Percentiles rank a stretch among this genome's conserved stretches.
These are phyloP conservation scores for Flueggea neowawraea DNA, from an alignment of 441 rosid genomes.

Conservation along the genomic window DNA sequence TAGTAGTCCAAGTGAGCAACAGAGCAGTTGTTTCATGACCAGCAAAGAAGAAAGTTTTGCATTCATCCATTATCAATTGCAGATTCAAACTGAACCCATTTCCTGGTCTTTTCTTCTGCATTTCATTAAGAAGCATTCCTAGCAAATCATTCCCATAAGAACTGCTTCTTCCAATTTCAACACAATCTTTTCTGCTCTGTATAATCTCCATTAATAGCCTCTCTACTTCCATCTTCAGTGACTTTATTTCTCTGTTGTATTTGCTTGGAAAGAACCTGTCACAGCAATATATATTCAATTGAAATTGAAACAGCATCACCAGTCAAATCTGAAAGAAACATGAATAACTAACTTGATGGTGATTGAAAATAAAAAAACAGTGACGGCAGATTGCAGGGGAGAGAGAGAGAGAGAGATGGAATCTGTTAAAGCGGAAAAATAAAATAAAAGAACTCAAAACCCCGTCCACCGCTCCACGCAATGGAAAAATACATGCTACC, in stretches of 20 bases:
- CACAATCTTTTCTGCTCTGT: conserved; percentile 64
- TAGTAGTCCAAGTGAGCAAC: conserved; percentile 87
- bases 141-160: conserved; percentile 80
- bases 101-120: conserved; percentile 42
- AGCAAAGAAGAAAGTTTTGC: conserved; percentile 95
- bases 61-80: conserved; percentile 95
- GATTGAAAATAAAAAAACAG: not conserved
- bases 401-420: not conserved
- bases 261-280: conserved; percentile 81
- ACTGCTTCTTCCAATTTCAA: conserved; percentile 76
- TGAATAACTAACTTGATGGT: not conserved
- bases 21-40: conserved; percentile 96
- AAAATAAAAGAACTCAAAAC: too few species aligned
- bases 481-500: too few species aligned
- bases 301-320: too few species aligned
- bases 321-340: too few species aligned
- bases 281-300: too few species aligned
- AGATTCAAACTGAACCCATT: conserved; percentile 42
- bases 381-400: too few species aligned
- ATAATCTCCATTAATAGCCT: conserved; percentile 77
- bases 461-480: too few species aligned
- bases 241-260: conserved; percentile 83
- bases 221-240: conserved; percentile 76
- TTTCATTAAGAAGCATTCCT: conserved; percentile 78
- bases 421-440: too few species aligned